A percentile compares a stretch with the other conserved stretches of the same genome.
Conservation (phyloP, 1,284 basidiomycete species). For the Leccinum subspadiceum region DNA sequence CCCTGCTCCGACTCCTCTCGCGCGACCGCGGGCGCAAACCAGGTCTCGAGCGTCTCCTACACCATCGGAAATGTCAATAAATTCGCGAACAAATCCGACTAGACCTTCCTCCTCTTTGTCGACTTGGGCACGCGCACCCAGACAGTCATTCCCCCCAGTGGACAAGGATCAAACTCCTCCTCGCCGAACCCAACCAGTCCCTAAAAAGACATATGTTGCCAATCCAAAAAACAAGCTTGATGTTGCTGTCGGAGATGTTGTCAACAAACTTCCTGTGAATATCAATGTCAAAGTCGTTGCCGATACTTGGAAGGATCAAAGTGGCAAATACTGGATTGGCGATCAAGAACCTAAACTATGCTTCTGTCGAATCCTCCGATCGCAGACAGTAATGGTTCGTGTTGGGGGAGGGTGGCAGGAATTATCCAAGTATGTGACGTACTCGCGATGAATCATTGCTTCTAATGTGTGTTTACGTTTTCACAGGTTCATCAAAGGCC, state of each 20-base stretch:
- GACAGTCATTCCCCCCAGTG: slow-evolving; percentile 49
- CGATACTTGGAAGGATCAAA: slow-evolving; percentile 86
- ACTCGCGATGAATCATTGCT: neutral
- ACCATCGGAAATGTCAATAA: slow-evolving; percentile 49
- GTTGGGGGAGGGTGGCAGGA: slow-evolving; percentile 95
- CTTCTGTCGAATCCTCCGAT: slow-evolving; percentile 90
- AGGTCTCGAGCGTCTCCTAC: slow-evolving; percentile 55
- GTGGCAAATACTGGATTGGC: slow-evolving; percentile 95
- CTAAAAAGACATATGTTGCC: slow-evolving; percentile 73
- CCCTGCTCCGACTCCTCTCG: slow-evolving; percentile 36
- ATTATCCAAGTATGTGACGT: slow-evolving; percentile 69
- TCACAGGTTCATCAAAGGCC: slow-evolving; percentile 77
- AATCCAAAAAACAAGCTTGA: slow-evolving; percentile 89
- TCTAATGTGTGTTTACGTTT: slow-evolving; percentile 7
- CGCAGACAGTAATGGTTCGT: slow-evolving; percentile 92
- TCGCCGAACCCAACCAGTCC: slow-evolving; percentile 35
- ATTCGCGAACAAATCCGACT: slow-evolving; percentile 42
- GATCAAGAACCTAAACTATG: slow-evolving; percentile 84
- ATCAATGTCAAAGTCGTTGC: slow-evolving; percentile 82
- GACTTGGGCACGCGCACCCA: slow-evolving; percentile 68
- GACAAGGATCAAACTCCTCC: slow-evolving; percentile 47
- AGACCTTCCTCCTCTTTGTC: slow-evolving; percentile 48
- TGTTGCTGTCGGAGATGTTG: slow-evolving; percentile 86
- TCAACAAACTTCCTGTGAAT: slow-evolving; percentile 84
- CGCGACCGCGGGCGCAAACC: slow-evolving; percentile 44